Base-by-base conservation (phyloP, 768 basidiomycete species). In the Tephrocybe rancida region DNA sequence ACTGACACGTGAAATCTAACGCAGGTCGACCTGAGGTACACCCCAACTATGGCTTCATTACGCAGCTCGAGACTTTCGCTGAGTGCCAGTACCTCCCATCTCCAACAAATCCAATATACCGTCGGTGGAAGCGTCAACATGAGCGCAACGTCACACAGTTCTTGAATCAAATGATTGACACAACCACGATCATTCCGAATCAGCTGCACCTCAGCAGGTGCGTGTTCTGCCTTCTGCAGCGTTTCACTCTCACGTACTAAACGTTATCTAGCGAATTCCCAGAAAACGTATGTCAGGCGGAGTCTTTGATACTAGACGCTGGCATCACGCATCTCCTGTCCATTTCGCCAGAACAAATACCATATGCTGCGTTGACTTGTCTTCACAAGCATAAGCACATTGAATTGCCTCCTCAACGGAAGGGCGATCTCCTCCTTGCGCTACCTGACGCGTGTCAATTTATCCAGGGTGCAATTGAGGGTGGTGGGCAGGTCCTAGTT, bases 71-170 rank as follows among this genome's bases (percentile, higher is more conserved):
- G 34, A 68, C 72, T 1, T 87, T 85, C 56, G 71, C 67, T 24
- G 73, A 77, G 10, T 85, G 84, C 56, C 66, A 71, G 35, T 84
- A 78, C 60, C 66, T 70, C 19, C 77, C 81, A 0, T 73, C 70
- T 1, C 70, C 70, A 22, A 62, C 66, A 0, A 73, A 82, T 53
- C 50, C 70, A 2, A 70, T 69, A 18, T 87, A 87, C 54, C 73
- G 74, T 3, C 66, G 77, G n/a, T 87, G 85, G 85, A 83, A 79
- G 61, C 77, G 82, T 11, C 70, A 74, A 26, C 78, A 81, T 53
- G 71, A 73, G 44, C 82, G 79, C 52, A 78, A 81, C 27, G 81
- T 83, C 38, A 76, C 75, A 2, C 66, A 69, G 42, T 87, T 81
- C 60, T 63, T 87, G 25, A 81, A 79, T 55, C 66, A 75, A 26